Evolutionary conservation across 208 protist genomes (phyloP), one percentile per base, ranked within the genome.

Genomic region (Crithidia mellificae): DNA sequence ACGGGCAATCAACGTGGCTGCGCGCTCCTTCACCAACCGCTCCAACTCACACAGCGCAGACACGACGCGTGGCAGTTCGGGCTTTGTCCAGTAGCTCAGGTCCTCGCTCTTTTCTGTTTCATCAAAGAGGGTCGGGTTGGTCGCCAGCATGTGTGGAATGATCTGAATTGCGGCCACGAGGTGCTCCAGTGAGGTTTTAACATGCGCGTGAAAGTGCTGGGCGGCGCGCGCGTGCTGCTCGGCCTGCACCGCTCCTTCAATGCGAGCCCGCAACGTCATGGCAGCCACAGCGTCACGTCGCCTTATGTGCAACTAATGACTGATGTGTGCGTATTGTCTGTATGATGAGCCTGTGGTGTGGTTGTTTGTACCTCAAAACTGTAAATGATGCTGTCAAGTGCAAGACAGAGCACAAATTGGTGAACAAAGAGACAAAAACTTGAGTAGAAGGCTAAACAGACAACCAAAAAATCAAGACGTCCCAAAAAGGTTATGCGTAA

Each of bases 161-260:
- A n/a, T 6, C 4, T 41, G 47, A 24, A 65, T 36, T 12, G 49
- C 20, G 2, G 36, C 6, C 5, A 68, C 63, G 27, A 56, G 41
- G 27, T 17, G 14, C 17, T 30, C 19, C 7, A 74, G 46, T 2
- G 49, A 58, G 0, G 27, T 19, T 14, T 47, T 44, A 9, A 74
- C 34, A 1, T 47, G 36, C 14, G 11, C 25, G 36, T 44, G 14
- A 20, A 68, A 57, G 24, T 22, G 54, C 30, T 47, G 38, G 30
- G 53, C 70, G 0, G 55, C 62, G 15, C 15, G 0, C 6, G 49
- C 2, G 20, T 24, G 53, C 56, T 53, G 54, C 39, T 70, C 70
- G 29, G 19, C 36, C 32, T 59, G 47, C 38, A 38, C 70, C n/a
- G 56, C 70, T 3, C 63, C 55, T 47, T 59, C 55, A 20, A 76